Percentiles rank a stretch among this genome's conserved stretches.
These are phyloP conservation scores for Byssoonygena ceratinophila DNA, from an alignment of 2,329 filamentous ascomycete species.

Conservation along the genomic window DNA sequence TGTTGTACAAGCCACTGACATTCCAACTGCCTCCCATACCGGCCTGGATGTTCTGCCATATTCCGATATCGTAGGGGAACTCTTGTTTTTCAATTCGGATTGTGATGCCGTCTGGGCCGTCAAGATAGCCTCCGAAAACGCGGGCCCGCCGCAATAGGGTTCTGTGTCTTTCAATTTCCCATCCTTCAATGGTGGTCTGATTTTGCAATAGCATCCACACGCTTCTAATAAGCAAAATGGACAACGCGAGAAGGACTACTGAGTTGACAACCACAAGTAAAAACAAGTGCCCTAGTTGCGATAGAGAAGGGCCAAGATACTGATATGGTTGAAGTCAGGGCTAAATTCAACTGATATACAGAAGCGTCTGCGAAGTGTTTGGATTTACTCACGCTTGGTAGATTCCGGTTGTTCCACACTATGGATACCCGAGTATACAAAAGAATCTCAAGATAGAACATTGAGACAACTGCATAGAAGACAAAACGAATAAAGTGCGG, in stretches of 20 bases:
- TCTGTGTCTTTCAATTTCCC: constrained; percentile 46
- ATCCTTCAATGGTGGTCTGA: constrained; percentile 54
- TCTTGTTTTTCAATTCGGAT: constrained; percentile 50
- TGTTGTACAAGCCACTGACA: constrained; percentile 20
- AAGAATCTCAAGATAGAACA: constrained; percentile 47
- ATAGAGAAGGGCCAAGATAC: constrained; percentile 48
- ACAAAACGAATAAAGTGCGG: constrained; percentile 57
- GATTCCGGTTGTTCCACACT: constrained; percentile 45
- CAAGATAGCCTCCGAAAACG: constrained; percentile 47
- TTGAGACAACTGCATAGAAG: constrained; percentile 48
- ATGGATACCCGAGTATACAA: constrained; percentile 43
- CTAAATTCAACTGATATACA: neutral
- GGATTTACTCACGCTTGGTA: constrained; percentile 44
- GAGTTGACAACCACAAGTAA: constrained; percentile 45
- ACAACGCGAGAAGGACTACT: constrained; percentile 46
- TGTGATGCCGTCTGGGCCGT: constrained; percentile 46
- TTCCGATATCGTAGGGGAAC: constrained; percentile 56
- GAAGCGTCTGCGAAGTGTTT: neutral
- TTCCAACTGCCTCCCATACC: constrained; percentile 48
- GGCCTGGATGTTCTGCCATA: constrained; percentile 49
- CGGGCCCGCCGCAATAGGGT: constrained; percentile 38
- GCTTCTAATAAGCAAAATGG: constrained; percentile 45
- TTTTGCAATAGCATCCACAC: constrained; percentile 48
- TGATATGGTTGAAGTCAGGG: constrained; percentile 22
- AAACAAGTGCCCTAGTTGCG: constrained; percentile 47